These are phyloP conservation scores for Ustilago cynodontis DNA, from an alignment of 1,284 basidiomycete genomes.

Conservation along the genomic window DNA sequence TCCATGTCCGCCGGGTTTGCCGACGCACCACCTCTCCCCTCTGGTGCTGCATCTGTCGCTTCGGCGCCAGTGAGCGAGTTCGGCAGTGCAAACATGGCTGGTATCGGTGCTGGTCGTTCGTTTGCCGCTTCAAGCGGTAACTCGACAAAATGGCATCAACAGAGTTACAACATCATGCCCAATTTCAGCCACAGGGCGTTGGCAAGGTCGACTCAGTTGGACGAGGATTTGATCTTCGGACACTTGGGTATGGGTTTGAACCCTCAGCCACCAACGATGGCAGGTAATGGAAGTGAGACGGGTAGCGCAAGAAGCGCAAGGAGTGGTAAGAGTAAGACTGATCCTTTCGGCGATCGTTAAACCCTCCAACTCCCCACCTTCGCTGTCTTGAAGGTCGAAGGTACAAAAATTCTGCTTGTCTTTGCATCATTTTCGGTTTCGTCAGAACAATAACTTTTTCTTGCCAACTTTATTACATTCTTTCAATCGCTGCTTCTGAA, in stretches of 20 bases:
- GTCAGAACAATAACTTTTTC: slow-evolving; percentile 20
- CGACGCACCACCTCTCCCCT: slow-evolving; percentile 48
- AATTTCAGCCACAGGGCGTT: slow-evolving; percentile 42
- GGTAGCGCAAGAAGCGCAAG: slow-evolving; percentile 40
- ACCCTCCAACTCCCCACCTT: background rate
- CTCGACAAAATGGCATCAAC: slow-evolving; percentile 59
- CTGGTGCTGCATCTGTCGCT: slow-evolving; percentile 35
- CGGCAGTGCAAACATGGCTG: slow-evolving; percentile 53
- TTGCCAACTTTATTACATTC: slow-evolving; percentile 11
- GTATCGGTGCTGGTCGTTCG: slow-evolving; percentile 45
- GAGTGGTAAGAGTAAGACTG: slow-evolving; percentile 40
- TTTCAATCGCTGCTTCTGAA: background rate
- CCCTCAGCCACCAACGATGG: slow-evolving; percentile 21
- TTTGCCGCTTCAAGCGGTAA: slow-evolving; percentile 41
- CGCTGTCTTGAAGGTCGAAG: background rate
- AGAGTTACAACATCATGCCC: slow-evolving; percentile 53
- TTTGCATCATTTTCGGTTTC: background rate
- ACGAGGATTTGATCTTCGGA: slow-evolving; percentile 54
- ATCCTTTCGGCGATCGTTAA: slow-evolving; percentile 49
- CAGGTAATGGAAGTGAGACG: slow-evolving; percentile 46
- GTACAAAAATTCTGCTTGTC: background rate
- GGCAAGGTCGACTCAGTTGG: slow-evolving; percentile 49
- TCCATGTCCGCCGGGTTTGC: slow-evolving; percentile 47
- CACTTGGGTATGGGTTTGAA: slow-evolving; percentile 47
- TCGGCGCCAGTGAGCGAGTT: slow-evolving; percentile 39